Evolutionary conservation across 495 filamentous ascomycete genomes (phyloP).

Genomic region (Penicillium cinerascens): DNA sequence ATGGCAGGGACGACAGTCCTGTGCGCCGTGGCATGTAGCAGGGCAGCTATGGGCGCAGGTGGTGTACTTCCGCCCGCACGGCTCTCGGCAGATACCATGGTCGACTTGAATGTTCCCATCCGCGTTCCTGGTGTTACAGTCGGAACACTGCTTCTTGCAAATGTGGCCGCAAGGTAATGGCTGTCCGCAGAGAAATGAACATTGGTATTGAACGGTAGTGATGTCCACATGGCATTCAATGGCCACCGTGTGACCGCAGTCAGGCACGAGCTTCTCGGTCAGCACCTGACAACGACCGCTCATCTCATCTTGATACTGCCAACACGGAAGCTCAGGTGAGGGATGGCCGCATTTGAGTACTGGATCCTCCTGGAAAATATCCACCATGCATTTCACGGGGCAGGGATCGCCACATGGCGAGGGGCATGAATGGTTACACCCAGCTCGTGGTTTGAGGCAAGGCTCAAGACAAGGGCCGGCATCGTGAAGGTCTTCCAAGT

Average conservation of each 20-base stretch:
- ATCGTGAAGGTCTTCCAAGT: conserved; percentile 62
- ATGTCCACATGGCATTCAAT: conserved; percentile 52
- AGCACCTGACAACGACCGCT: conserved; percentile 33
- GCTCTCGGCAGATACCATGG: conserved; percentile 50
- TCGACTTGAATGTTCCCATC: conserved; percentile 21
- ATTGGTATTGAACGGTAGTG: conserved; percentile 32
- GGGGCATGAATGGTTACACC: conserved; percentile 62
- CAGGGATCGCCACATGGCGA: conserved; percentile 59
- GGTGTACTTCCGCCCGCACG: conserved; percentile 51
- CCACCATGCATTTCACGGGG: conserved; percentile 41
- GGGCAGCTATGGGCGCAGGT: conserved; percentile 59
- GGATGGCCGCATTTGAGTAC: conserved; percentile 59
- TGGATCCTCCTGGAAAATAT: conserved; percentile 35
- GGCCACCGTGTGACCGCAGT: conserved; percentile 52
- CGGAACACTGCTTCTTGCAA: conserved; percentile 50
- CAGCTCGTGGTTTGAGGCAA: conserved; percentile 52
- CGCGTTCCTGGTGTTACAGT: conserved; percentile 39
- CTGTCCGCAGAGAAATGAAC: conserved; percentile 43
- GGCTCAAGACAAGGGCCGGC: conserved; percentile 58
- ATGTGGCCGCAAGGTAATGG: conserved; percentile 57
- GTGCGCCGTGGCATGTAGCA: conserved; percentile 50
- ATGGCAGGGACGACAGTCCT: conserved; percentile 52
- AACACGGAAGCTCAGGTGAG: conserved; percentile 46
- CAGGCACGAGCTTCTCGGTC: conserved; percentile 43
- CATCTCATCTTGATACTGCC: conserved; percentile 41